A percentile compares a stretch with the other conserved stretches of the same genome.
Conservation (phyloP, 306 rosid genomes). For the Nissolia schottii region DNA sequence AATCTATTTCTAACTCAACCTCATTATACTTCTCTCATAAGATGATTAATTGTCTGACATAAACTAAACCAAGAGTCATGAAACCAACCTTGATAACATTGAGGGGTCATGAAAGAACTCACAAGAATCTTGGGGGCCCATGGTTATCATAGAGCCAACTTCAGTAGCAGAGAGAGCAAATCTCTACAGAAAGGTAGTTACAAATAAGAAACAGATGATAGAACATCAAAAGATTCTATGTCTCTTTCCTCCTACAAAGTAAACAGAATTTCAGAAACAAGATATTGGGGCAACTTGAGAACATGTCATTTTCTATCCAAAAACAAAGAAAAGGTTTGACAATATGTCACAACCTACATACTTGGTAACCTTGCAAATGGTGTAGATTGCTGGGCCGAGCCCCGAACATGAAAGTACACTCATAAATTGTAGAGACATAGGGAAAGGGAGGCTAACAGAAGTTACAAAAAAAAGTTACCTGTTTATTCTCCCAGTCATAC, state of each 20-base stretch:
- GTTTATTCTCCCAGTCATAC: conserved; percentile 51
- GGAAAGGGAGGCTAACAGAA: neutral
- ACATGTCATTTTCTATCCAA: neutral
- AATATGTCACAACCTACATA: conserved; percentile 1
- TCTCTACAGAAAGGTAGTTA: conserved; percentile 37
- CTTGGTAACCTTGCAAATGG: neutral
- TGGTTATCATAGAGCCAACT: conserved; percentile 79
- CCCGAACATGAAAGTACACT: neutral
- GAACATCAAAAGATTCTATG: conserved; percentile 3
- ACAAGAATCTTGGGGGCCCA: conserved; percentile 78
- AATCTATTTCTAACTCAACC: conserved; percentile 10
- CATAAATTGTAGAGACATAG: neutral
- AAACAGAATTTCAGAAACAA: neutral
- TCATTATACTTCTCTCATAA: neutral
- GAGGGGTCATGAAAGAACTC: conserved; percentile 95
- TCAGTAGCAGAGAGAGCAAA: conserved; percentile 82
- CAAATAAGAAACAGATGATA: conserved; percentile 15
- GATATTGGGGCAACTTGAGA: conserved; percentile 1
- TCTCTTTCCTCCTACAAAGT: conserved; percentile 7
- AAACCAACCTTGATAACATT: conserved; percentile 71
- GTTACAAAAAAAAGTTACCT: conserved; percentile 19
- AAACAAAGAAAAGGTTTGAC: neutral
- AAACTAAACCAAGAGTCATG: conserved; percentile 7
- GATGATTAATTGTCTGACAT: conserved; percentile 13
- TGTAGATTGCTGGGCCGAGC: neutral